These are phyloP conservation scores for Dendrobium officinale DNA, from an alignment of 106 monocot genomes.

Conservation along the genomic window DNA sequence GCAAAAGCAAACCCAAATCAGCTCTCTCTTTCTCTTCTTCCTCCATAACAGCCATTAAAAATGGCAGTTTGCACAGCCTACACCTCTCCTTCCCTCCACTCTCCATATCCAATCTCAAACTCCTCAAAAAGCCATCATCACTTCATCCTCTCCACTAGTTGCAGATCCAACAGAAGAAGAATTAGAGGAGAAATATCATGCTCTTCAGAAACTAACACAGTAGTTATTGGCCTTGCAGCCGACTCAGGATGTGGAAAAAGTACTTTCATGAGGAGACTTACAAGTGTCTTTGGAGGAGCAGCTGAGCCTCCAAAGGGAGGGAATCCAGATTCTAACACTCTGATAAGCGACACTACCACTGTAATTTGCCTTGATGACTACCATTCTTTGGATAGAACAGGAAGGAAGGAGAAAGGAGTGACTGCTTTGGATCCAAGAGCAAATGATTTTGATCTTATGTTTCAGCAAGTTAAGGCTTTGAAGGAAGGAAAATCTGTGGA, in stretches of 20 bases:
- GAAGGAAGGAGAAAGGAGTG: slow-evolving; percentile 91
- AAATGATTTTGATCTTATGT: slow-evolving; percentile 96
- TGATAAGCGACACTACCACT: slow-evolving; percentile 90
- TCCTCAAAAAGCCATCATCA: slow-evolving; percentile 26
- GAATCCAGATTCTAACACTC: slow-evolving; percentile 96
- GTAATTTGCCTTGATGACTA: slow-evolving; percentile 96
- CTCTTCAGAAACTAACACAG: slow-evolving; percentile 53
- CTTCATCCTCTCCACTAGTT: slow-evolving; percentile 34
- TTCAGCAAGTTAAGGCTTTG: slow-evolving; percentile 88
- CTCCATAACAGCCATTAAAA: background rate
- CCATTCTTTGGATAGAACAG: slow-evolving; percentile 83
- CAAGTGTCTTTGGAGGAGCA: slow-evolving; percentile 89
- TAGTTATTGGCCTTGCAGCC: slow-evolving; percentile 92
- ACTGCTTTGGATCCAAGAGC: slow-evolving; percentile 89
- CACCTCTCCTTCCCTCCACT: slow-evolving; percentile 40
- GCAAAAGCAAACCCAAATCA: too few species aligned
- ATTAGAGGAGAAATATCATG: slow-evolving; percentile 33
- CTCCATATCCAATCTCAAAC: slow-evolving; percentile 29
- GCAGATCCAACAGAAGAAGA: slow-evolving; percentile 2
- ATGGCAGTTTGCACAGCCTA: slow-evolving; percentile 75
- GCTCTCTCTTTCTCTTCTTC: slow-evolving; percentile 2
- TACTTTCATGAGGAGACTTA: slow-evolving; percentile 95
- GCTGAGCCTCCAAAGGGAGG: slow-evolving; percentile 89
- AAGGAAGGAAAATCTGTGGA: slow-evolving; percentile 76
- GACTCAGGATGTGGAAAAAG: slow-evolving; percentile 99